These are phyloP conservation scores for Plasmodium chabaudi DNA, from an alignment of 169 alveolate genomes.

Conservation along the genomic window DNA sequence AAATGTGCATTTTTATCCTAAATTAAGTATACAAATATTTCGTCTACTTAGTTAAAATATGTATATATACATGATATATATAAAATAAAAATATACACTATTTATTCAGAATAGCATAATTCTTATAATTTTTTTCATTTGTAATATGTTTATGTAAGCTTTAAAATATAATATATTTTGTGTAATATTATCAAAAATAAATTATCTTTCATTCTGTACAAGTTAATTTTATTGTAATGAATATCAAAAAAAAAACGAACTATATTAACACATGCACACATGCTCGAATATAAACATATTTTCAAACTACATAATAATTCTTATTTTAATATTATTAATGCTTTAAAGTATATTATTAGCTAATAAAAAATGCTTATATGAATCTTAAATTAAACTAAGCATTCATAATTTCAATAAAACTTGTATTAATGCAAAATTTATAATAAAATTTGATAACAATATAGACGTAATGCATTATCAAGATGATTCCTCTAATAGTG, in stretches of 20 bases:
- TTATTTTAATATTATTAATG: neutral
- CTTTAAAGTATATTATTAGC: neutral
- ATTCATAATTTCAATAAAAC: neutral
- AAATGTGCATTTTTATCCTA: no score
- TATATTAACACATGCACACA: neutral
- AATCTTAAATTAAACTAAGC: neutral
- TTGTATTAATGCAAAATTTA: neutral
- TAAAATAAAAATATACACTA: no score
- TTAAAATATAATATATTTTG: neutral
- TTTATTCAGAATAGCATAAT: no score
- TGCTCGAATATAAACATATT: conserved; percentile 3
- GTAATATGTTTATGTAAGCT: neutral
- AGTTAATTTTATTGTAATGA: neutral
- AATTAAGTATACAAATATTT: no score
- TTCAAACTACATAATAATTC: neutral
- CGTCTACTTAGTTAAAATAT: no score
- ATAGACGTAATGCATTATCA: conserved; percentile 8
- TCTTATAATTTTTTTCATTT: neutral
- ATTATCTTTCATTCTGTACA: neutral
- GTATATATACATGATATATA: no score
- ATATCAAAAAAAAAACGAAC: neutral
- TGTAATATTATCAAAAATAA: neutral
- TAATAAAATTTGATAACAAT: conserved; percentile 7
- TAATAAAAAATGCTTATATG: conserved; percentile 2
- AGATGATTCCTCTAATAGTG: conserved; percentile 22